Conservation (phyloP, 2,329 filamentous ascomycete species). For the Helotiales sp. region DNA sequence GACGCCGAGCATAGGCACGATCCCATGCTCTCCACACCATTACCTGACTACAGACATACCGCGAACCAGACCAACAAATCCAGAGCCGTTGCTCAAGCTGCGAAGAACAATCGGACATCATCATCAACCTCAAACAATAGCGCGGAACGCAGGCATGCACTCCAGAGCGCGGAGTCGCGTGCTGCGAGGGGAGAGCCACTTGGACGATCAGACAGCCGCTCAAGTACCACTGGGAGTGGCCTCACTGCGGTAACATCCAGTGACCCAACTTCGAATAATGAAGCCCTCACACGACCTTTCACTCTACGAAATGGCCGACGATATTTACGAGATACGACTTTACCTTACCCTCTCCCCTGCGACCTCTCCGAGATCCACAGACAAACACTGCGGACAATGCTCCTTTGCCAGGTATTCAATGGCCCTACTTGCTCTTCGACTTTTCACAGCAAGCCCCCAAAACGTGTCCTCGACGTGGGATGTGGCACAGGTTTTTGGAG, state of each 20-base stretch:
- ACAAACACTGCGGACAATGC: slow-evolving; percentile 81
- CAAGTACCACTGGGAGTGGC: slow-evolving; percentile 38
- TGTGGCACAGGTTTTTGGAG: slow-evolving; percentile 93
- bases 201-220: slow-evolving; percentile 39
- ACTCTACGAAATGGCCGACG: slow-evolving; percentile 78
- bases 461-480: slow-evolving; percentile 80
- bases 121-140: slow-evolving; percentile 35
- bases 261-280: slow-evolving; percentile 33
- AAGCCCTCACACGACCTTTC: slow-evolving; percentile 57
- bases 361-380: slow-evolving; percentile 87
- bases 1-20: slow-evolving; percentile 26
- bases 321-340: slow-evolving; percentile 75
- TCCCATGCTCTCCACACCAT: slow-evolving; percentile 41
- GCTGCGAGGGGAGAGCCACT: slow-evolving; percentile 32
- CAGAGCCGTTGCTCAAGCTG: slow-evolving; percentile 32
- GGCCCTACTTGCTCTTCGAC: slow-evolving; percentile 76
- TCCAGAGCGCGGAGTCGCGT: slow-evolving; percentile 35
- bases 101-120: slow-evolving; percentile 34
- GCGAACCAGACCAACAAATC: slow-evolving; percentile 40
- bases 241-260: slow-evolving; percentile 38
- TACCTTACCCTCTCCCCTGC: slow-evolving; percentile 84
- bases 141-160: slow-evolving; percentile 37
- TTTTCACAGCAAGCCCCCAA: slow-evolving; percentile 69
- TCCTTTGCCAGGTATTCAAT: slow-evolving; percentile 81
- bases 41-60: slow-evolving; percentile 40